Conservation (phyloP, 805 yeast genomes). For the Monosporozyma solicola region DNA sequence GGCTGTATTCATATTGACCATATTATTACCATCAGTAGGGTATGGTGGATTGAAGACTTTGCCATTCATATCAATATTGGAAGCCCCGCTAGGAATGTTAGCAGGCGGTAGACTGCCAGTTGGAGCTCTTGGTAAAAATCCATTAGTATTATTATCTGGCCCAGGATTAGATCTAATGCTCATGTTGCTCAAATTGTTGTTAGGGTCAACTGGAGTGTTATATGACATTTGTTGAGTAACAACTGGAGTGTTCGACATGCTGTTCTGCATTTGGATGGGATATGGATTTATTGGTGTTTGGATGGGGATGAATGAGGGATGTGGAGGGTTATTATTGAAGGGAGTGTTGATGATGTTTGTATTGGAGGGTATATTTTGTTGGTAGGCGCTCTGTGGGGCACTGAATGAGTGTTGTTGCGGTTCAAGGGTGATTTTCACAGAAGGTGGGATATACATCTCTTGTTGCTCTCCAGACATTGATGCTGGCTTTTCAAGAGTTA, state of each 20-base stretch:
- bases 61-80: background rate
- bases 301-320: background rate
- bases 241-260: background rate
- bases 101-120: background rate
- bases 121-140: background rate
- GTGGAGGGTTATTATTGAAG: background rate
- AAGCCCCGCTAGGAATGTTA: background rate
- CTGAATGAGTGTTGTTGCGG: background rate
- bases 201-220: background rate
- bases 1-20: background rate
- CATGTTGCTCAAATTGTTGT: background rate
- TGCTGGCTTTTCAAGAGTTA: slow-evolving; percentile 3
- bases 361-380: background rate
- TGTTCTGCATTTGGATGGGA: background rate
- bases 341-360: background rate
- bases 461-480: background rate
- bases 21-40: background rate
- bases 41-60: background rate
- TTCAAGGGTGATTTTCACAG: slow-evolving; percentile 3
- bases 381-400: background rate
- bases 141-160: background rate
- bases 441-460: background rate
- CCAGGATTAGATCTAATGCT: background rate
- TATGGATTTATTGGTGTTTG: background rate
- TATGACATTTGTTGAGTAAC: background rate